Base-by-base conservation (phyloP, 352 stramenopile species). In the Phytophthora idaei region DNA sequence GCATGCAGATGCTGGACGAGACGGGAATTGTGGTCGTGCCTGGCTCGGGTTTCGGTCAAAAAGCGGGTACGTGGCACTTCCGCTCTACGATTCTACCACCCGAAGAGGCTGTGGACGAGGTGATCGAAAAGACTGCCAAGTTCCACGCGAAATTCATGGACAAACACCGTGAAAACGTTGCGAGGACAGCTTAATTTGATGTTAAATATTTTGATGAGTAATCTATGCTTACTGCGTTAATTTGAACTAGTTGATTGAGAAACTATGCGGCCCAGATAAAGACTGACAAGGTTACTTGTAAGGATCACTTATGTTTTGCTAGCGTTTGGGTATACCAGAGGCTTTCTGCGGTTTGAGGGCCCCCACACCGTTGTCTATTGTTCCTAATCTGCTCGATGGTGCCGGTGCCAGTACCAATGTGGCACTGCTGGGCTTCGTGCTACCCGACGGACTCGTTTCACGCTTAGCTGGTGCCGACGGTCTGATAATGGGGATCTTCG, bases 21-120 rank as follows among this genome's bases (percentile, higher is more conserved):
- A 99, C 97, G 15, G 98, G 98, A 63, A 98, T 99, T 64, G 97
- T 99, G 59, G 94, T 99, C 36, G 98, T 99, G 15, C 97, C 98
- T 17, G 97, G 97, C 51, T 98, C 90, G 66, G 98, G 97, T 21
- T 99, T 99, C 80, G 96, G 92, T 21, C 97, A 99, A 81, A 79
- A 95, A 64, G 83, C 93, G 37, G 97, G 96, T 53, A 98, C 97
- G 61, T 99, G 90, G 84, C 97, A 99, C 81, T 99, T 99, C 77
- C 93, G 98, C 49, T 99, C 97, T 12, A 99, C 98, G 36, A 99
- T 99, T 66, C 77, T 99, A 64, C 97, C 97, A 17, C 87, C 95
- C 1, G 97, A 99, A 73, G 94, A 98, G 14, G 88, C 96, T 52
- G 96, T 99, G 56, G 90, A 98, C 48, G 77, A 94, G 65, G 96